Percentiles rank a stretch among this genome's conserved stretches.
Evolutionary conservation across 805 yeast genomes (phyloP).

Genomic region (Monosporozyma servazzii): DNA sequence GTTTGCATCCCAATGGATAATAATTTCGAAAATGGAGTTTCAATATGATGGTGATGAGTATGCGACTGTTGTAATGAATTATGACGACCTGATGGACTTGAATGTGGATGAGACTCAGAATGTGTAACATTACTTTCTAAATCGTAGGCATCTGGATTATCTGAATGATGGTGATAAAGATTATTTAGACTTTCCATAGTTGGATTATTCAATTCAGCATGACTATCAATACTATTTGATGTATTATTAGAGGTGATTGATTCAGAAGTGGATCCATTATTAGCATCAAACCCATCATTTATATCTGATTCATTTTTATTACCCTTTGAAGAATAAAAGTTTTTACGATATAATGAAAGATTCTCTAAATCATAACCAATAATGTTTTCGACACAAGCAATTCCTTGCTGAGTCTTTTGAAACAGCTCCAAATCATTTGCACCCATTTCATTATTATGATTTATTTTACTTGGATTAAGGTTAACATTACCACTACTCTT

Average conservation of each 20-base stretch:
- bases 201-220: not conserved
- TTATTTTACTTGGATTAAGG: not conserved
- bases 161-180: not conserved
- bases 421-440: not conserved
- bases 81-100: not conserved
- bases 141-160: not conserved
- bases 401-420: constrained; percentile 4
- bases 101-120: not conserved
- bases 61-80: not conserved
- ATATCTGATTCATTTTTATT: not conserved
- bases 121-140: not conserved
- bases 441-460: not conserved
- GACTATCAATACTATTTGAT: not conserved
- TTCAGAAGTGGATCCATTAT: not conserved
- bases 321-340: constrained; percentile 15
- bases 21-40: constrained; percentile 68
- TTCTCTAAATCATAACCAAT: constrained; percentile 32
- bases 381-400: constrained; percentile 27
- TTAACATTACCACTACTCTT: not conserved
- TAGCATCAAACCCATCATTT: not conserved
- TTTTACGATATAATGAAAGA: constrained; percentile 25
- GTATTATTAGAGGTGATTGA: not conserved
- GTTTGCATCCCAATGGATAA: constrained; percentile 87
- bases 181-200: not conserved
- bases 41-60: constrained; percentile 68